A percentile compares a stretch with the other conserved stretches of the same genome.
These are phyloP conservation scores for Fusarium sp. DNA, from an alignment of 2,329 filamentous ascomycete genomes.

Conservation along the genomic window DNA sequence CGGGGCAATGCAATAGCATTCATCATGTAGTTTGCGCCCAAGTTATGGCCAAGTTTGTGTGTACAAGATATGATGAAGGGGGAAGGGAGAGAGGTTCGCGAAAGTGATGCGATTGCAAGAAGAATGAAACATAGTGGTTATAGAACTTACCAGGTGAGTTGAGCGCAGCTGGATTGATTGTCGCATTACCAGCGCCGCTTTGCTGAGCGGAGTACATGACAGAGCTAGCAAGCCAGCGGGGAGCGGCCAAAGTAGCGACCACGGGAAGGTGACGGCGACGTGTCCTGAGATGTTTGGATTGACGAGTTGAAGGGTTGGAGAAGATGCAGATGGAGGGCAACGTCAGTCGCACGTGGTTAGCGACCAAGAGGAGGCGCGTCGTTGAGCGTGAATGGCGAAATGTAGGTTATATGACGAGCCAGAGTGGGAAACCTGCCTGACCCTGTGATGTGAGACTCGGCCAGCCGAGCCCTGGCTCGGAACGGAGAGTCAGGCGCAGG, in stretches of 20 bases:
- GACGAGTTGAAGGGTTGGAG: conserved; percentile 54
- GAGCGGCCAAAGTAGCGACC: conserved; percentile 37
- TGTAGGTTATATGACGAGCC: conserved; percentile 42
- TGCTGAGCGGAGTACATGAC: conserved; percentile 59
- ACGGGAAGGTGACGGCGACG: conserved; percentile 62
- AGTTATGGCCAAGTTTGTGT: conserved; percentile 7
- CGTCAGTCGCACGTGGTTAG: conserved; percentile 64
- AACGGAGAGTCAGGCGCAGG: conserved; percentile 30
- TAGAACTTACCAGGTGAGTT: conserved; percentile 76
- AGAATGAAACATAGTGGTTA: conserved; percentile 16
- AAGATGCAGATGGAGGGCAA: conserved; percentile 56
- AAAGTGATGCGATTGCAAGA: conserved; percentile 29
- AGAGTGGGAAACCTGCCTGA: conserved; percentile 37
- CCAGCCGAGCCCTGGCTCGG: conserved; percentile 36
- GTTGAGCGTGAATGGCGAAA: conserved; percentile 41
- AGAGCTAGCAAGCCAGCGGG: conserved; percentile 44
- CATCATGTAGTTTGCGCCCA: conserved; percentile 28
- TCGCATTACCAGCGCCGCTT: conserved; percentile 84
- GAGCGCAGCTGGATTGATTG: conserved; percentile 90
- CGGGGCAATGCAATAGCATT: conserved; percentile 33
- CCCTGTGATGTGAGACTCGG: conserved; percentile 39
- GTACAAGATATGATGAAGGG: conserved; percentile 2
- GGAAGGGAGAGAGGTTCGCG: conserved; percentile 19
- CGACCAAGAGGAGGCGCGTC: conserved; percentile 50
- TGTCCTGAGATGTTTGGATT: conserved; percentile 71